phyloP scores from a whole-genome alignment of 768 basidiomycete species.

The Amanita inopinata region DNA sequence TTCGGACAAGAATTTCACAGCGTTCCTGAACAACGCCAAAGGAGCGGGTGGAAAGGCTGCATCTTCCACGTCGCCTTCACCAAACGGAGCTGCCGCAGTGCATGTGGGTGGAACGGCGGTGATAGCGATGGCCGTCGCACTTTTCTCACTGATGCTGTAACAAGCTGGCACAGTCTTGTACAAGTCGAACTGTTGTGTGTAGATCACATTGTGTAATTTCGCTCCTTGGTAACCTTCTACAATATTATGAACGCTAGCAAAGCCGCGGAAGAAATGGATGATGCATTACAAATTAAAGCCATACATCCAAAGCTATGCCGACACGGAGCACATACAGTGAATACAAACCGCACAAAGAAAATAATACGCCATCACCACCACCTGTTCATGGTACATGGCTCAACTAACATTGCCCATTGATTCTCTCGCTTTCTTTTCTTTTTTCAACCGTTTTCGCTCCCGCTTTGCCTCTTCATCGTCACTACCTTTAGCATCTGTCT shows the following conservation, averaged over 20 bases:
- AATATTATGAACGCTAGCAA: too few relatives aligned
- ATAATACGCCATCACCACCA: neutral
- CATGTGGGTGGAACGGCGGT: constrained; percentile 24
- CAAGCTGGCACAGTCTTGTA: neutral
- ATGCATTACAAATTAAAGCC: neutral
- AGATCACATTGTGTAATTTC: neutral
- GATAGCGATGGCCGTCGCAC: constrained; percentile 19
- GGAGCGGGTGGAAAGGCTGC: constrained; percentile 12
- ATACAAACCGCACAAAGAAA: neutral
- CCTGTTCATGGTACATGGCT: neutral
- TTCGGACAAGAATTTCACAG: constrained; percentile 40
- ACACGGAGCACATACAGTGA: neutral
- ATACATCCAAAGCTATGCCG: neutral
- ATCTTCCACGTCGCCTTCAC: constrained; percentile 12
- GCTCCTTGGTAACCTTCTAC: too few relatives aligned
- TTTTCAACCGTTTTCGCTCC: constrained; percentile 57
- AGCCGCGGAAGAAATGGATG: neutral
- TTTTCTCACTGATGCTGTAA: constrained; percentile 26
- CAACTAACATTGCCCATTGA: constrained; percentile 29
- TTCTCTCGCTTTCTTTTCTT: constrained; percentile 52
- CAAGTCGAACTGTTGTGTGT: neutral
- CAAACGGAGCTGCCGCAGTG: constrained; percentile 24
- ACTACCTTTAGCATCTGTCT: constrained; percentile 29
- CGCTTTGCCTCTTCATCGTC: constrained; percentile 53
- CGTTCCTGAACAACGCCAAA: constrained; percentile 47